Percentiles rank a stretch among this genome's conserved stretches.
Evolutionary conservation across 768 basidiomycete genomes (phyloP).

Genomic region (Hygrocybe coccinea): DNA sequence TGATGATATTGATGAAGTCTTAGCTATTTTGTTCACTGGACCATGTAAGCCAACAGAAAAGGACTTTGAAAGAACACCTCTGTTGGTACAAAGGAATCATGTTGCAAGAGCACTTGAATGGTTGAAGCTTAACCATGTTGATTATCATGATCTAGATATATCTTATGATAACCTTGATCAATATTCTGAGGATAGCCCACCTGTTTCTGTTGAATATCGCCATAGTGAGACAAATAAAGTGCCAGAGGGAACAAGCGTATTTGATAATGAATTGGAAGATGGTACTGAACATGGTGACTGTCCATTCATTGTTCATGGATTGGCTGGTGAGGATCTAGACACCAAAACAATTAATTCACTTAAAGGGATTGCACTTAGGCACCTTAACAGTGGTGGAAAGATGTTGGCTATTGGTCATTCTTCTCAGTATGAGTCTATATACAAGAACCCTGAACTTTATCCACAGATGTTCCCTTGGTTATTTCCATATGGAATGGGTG

Average conservation of each 20-base stretch:
- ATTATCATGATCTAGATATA: constrained; percentile 29
- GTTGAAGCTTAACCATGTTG: constrained; percentile 31
- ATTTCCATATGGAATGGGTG: constrained; percentile 30
- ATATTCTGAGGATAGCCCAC: constrained; percentile 19
- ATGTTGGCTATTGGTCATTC: constrained; percentile 21
- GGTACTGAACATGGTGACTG: constrained; percentile 28
- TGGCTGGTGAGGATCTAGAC: constrained; percentile 23
- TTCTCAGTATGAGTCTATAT: constrained; percentile 15
- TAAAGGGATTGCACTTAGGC: constrained; percentile 20
- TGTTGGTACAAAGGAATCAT: constrained; percentile 27
- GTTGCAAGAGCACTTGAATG: constrained; percentile 28
- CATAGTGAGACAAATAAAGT: constrained; percentile 1
- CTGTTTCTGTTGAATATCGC: constrained; percentile 20
- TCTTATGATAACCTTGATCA: constrained; percentile 18
- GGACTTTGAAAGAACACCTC: constrained; percentile 27
- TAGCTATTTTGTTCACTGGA: constrained; percentile 32
- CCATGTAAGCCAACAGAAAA: constrained; percentile 20
- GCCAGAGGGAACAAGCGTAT: constrained; percentile 8
- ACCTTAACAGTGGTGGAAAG: constrained; percentile 13
- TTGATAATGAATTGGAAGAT: constrained; percentile 15
- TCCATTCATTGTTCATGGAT: constrained; percentile 36
- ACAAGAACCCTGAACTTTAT: constrained; percentile 26
- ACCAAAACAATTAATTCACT: constrained; percentile 13
- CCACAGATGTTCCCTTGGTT: constrained; percentile 33
- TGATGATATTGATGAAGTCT: constrained; percentile 29